Conservation (phyloP, 1,139 yeast genomes). For the Diutina ranongensis region DNA sequence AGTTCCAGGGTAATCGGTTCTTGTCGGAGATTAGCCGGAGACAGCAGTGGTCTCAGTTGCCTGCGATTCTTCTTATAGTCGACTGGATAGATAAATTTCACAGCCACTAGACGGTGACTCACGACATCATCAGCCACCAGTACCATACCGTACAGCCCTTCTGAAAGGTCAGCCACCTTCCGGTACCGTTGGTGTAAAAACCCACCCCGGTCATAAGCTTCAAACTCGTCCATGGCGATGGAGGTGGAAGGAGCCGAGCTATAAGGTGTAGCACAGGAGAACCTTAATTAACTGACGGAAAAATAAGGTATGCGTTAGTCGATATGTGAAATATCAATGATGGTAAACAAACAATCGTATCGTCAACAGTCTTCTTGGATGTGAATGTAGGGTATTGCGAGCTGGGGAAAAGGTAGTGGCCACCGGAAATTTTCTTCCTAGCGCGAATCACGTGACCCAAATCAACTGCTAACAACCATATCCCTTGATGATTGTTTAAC, state of each 20-base stretch:
- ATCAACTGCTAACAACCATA: too few relatives aligned
- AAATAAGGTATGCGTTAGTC: too few relatives aligned
- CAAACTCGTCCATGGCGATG: conserved; percentile 31
- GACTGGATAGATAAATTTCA: conserved; percentile 62
- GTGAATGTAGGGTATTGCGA: too few relatives aligned
- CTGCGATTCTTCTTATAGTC: conserved; percentile 19
- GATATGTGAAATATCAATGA: too few relatives aligned
- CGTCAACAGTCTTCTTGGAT: too few relatives aligned
- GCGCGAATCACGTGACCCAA: neutral
- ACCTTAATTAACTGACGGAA: too few relatives aligned
- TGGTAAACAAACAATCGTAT: too few relatives aligned
- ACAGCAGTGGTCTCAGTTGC: conserved; percentile 10
- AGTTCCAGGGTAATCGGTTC: neutral
- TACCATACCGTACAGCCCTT: conserved; percentile 90
- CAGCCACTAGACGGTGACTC: conserved; percentile 55
- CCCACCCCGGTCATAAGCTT: conserved; percentile 48
- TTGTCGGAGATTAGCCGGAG: neutral
- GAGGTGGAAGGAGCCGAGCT: neutral
- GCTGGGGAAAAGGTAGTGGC: neutral
- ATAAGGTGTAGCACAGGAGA: neutral
- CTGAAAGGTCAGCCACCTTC: conserved; percentile 69
- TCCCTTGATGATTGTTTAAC: too few relatives aligned
- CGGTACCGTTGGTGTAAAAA: conserved; percentile 53
- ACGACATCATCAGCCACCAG: conserved; percentile 69
- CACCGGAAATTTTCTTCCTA: neutral